Evolutionary conservation across 306 rosid species (phyloP).

Genomic region (Cucumis cinereus): DNA sequence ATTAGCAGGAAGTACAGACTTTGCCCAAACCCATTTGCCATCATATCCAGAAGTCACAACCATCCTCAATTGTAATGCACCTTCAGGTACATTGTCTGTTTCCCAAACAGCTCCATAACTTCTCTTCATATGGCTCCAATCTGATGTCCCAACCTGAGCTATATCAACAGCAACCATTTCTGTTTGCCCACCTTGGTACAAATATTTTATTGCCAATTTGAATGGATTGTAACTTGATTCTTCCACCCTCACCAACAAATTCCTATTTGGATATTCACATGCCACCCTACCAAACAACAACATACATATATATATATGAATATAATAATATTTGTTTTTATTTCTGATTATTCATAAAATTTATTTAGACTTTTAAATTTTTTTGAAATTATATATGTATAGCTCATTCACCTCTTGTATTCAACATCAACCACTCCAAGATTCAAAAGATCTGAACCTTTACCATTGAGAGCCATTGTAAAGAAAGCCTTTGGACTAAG

Average conservation of each 20-base stretch:
- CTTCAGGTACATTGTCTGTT: slow-evolving; percentile 56
- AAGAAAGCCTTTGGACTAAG: slow-evolving; percentile 55
- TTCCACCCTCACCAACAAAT: slow-evolving; percentile 61
- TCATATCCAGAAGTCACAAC: slow-evolving; percentile 71
- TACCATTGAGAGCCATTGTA: slow-evolving; percentile 51
- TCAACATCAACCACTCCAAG: slow-evolving; percentile 63
- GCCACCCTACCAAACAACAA: slow-evolving; percentile 35
- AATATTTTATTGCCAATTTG: slow-evolving; percentile 43
- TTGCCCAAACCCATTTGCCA: slow-evolving; percentile 70
- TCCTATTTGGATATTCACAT: slow-evolving; percentile 48
- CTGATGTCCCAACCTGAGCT: slow-evolving; percentile 70
- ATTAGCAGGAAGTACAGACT: slow-evolving; percentile 52
- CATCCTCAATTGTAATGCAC: slow-evolving; percentile 53
- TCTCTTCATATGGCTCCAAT: slow-evolving; percentile 56
- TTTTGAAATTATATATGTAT: too few species aligned
- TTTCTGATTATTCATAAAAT: too few species aligned
- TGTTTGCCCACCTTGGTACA: slow-evolving; percentile 92
- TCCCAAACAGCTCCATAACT: slow-evolving; percentile 79
- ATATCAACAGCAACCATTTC: slow-evolving; percentile 65
- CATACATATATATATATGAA: too few species aligned
- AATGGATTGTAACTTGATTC: slow-evolving; percentile 65
- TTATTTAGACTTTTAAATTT: too few species aligned
- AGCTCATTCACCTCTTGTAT: slow-evolving; percentile 43
- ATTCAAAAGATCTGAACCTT: slow-evolving; percentile 27
- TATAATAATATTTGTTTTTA: too few species aligned